Base-by-base conservation (phyloP, 176 grass and related monocot species). In the Musa schizocarpa region DNA sequence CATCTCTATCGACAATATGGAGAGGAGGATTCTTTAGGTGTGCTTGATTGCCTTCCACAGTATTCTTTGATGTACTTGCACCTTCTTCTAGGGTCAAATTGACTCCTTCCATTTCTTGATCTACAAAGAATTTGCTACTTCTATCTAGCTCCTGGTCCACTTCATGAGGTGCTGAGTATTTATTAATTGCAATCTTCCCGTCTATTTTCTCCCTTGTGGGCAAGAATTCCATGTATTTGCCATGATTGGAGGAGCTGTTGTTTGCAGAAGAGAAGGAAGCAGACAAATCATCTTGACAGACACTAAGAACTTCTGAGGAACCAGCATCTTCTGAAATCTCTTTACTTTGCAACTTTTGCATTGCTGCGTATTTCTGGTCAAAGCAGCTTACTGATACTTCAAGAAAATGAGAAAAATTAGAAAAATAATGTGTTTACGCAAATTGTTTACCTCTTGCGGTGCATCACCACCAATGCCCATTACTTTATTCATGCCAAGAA, bases 291-390 rank as follows among this genome's bases (percentile, higher is more conserved):
- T 99, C 86, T 80, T 75, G 78, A 72, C 92, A 92, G 76, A 86
- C 73, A 82, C 85, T 88, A 76, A 95, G 83, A 80, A 92, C 83
- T 88, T 99, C 96, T 1, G 96, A 95, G 79, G 76, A 86, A 78
- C 80, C 83, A 75, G 75, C 76, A 43, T 88, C 89, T 86, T 92
- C 84, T 65, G 80, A 87, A 57, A 71, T 50, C 22, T 88, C 90
- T 68, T 83, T 90, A 71, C 55, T 82, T 76, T 86, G 88, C 79
- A 79, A 76, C 80, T 87, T 87, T 81, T 89, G 74, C 64, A 73
- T 81, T 57, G 67, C 77, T 77, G 55, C 54, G 51, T 71, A 55
- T 76, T 92, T 87, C 74, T 76, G 81, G 17, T 81, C 71, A 76
- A 80, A 75, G 26, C 83, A 68, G 55, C 23, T n/a, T n/a, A 70